Conservation (phyloP, 768 basidiomycete genomes). For the Brasilioporus rufonigricans region DNA sequence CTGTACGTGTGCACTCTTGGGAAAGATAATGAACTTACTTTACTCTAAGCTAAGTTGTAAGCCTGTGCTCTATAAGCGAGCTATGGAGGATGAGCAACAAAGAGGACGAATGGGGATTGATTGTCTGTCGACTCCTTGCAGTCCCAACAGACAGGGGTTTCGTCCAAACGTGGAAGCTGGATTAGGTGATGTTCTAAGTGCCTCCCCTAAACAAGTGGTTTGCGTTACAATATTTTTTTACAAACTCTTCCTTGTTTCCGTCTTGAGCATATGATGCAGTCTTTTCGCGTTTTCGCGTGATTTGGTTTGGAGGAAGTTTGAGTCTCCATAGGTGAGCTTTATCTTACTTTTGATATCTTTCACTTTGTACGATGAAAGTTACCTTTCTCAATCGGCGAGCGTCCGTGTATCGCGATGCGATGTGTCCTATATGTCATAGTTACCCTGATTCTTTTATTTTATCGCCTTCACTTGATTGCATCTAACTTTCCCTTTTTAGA, state of each 20-base stretch:
- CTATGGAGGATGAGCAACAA: no score
- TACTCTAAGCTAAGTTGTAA: no score
- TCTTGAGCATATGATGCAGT: background rate
- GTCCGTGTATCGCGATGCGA: constrained; percentile 45
- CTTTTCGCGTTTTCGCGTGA: background rate
- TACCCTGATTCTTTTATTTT: constrained; percentile 71
- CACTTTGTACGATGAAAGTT: constrained; percentile 50
- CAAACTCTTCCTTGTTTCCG: background rate
- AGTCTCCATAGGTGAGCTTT: constrained; percentile 7
- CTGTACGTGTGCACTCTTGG: no score
- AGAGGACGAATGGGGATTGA: no score
- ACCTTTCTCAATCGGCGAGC: constrained; percentile 44
- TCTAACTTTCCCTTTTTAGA: constrained; percentile 14
- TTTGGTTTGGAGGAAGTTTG: background rate
- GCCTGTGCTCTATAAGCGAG: no score
- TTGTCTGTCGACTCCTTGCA: no score
- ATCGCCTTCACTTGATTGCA: background rate
- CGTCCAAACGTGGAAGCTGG: background rate
- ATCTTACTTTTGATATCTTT: background rate
- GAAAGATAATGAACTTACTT: no score
- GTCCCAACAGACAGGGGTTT: no score
- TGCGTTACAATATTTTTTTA: background rate
- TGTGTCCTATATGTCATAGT: constrained; percentile 82
- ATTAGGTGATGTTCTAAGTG: background rate
- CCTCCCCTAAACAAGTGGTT: background rate